Percentiles rank a stretch among this genome's conserved stretches.
Evolutionary conservation across 2,329 filamentous ascomycete genomes (phyloP).

Genomic region (Teratosphaeriaceae sp.): DNA sequence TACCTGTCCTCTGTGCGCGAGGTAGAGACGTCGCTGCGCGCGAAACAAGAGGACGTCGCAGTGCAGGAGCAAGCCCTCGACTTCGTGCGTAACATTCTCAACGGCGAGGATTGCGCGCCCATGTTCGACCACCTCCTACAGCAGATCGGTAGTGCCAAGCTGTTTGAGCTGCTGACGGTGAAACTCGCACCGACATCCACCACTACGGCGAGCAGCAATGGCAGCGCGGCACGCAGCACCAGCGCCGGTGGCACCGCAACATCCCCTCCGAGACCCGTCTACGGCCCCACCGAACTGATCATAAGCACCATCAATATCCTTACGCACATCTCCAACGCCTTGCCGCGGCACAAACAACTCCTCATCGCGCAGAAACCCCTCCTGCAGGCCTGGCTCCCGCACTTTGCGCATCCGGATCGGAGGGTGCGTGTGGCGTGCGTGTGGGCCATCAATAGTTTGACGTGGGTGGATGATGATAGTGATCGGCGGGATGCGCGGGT

Average conservation of each 20-base stretch:
- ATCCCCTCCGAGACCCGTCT: slow-evolving; percentile 15
- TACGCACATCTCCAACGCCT: slow-evolving; percentile 79
- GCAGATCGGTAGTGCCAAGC: slow-evolving; percentile 65
- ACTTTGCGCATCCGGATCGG: slow-evolving; percentile 66
- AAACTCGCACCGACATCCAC: slow-evolving; percentile 55
- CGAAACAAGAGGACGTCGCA: slow-evolving; percentile 69
- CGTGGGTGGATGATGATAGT: slow-evolving; percentile 67
- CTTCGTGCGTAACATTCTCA: slow-evolving; percentile 84
- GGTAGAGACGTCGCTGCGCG: slow-evolving; percentile 57
- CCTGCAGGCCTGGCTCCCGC: slow-evolving; percentile 62
- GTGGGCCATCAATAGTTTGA: slow-evolving; percentile 79
- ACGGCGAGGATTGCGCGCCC: slow-evolving; percentile 51
- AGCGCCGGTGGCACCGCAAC: slow-evolving; percentile 14
- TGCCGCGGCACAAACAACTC: slow-evolving; percentile 68
- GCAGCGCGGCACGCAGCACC: slow-evolving; percentile 9
- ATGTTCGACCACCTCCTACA: slow-evolving; percentile 84
- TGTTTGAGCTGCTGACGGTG: slow-evolving; percentile 74
- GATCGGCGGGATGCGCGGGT: slow-evolving; percentile 60
- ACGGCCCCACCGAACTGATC: slow-evolving; percentile 57
- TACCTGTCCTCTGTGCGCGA: slow-evolving; percentile 25
- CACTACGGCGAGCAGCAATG: slow-evolving; percentile 9
- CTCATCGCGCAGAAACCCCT: slow-evolving; percentile 71
- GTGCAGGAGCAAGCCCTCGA: slow-evolving; percentile 90
- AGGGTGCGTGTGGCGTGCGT: slow-evolving; percentile 73
- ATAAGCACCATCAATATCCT: slow-evolving; percentile 73